These are phyloP conservation scores for Cyberlindnera euphorbiae DNA, from an alignment of 805 yeast genomes.

Conservation along the genomic window DNA sequence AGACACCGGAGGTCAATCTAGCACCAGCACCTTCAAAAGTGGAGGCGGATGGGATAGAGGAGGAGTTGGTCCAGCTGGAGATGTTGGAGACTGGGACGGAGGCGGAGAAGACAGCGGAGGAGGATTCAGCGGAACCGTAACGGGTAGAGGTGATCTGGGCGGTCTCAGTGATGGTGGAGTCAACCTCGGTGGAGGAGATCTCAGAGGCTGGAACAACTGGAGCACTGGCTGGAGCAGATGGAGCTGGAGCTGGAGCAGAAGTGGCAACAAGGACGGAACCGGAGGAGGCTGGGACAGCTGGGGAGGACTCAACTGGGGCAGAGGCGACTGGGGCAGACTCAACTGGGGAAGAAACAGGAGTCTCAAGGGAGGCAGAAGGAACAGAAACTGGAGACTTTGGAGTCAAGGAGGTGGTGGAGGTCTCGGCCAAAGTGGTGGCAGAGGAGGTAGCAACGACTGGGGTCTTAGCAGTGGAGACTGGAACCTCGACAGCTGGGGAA, in stretches of 20 bases:
- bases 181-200: slow-evolving; percentile 1
- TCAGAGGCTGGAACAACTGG: background rate
- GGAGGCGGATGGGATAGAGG: slow-evolving; percentile 6
- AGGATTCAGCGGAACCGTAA: background rate
- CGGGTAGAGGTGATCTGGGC: slow-evolving; percentile 8
- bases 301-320: background rate
- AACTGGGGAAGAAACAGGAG: background rate
- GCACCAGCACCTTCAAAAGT: slow-evolving; percentile 10
- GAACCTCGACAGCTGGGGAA: slow-evolving; percentile 1
- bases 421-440: background rate
- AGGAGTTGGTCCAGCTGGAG: slow-evolving; percentile 3
- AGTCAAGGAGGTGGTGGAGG: background rate
- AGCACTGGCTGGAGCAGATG: no score
- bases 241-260: slow-evolving; percentile 1
- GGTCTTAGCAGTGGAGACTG: background rate
- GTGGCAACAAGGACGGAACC: background rate
- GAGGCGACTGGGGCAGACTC: background rate
- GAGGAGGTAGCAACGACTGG: background rate
- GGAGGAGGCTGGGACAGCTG: background rate
- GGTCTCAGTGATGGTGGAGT: slow-evolving; percentile 6
- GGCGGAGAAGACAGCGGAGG: background rate
- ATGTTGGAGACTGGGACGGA: slow-evolving; percentile 4
- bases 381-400: no score
- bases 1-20: slow-evolving; percentile 5
- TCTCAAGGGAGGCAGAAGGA: no score